Base-by-base conservation (phyloP, 1,284 basidiomycete genomes). In the Ceraceosorus bombacis region DNA sequence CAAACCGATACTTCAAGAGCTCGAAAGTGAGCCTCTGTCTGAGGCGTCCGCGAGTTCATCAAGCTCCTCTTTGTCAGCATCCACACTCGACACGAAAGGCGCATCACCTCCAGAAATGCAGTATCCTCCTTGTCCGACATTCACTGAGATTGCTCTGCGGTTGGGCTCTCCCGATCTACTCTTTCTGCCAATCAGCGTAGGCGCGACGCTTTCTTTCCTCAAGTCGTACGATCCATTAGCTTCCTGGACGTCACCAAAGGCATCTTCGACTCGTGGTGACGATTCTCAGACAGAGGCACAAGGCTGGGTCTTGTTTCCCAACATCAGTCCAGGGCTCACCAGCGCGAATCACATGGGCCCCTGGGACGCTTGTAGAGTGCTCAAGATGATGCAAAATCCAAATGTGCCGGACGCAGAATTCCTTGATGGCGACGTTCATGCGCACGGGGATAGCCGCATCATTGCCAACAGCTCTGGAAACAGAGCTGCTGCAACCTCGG, bases 131-230 rank as follows among this genome's bases (percentile, higher is more conserved):
- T 75, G 73, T 55, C 74, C 74, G 6, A 72, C 72, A 2, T 76
- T 76, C 51, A 53, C 54, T 8, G 66, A 75, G 48, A 68, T 75
- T 41, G 54, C 63, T 6, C 15, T 51, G 6, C 59, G 63, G 3
- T 50, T 75, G 5, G 73, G 72, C n/a, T 37, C 46, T 15, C 70
- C 74, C 5, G 57, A 65, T 27, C 51, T 63, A 6, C 62, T 74
- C 37, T 63, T 76, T 58, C 66, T 76, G 5, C 74, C 74, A 37
- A 67, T 76, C 57, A 65, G 66, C n/a, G 73, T 76, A 2, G 74
- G 74, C 15, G 73, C 74, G 6, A 74, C 74, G 36, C 66, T 73
- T 54, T 69, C 68, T 0, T 76, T 72, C 46, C 15, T 76, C 4
- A 70, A 73, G 13, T 67, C 65, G 3, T 75, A 71, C 54, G 64